Conservation (phyloP, 2,329 filamentous ascomycete species). For the Aureobasidium lini region DNA sequence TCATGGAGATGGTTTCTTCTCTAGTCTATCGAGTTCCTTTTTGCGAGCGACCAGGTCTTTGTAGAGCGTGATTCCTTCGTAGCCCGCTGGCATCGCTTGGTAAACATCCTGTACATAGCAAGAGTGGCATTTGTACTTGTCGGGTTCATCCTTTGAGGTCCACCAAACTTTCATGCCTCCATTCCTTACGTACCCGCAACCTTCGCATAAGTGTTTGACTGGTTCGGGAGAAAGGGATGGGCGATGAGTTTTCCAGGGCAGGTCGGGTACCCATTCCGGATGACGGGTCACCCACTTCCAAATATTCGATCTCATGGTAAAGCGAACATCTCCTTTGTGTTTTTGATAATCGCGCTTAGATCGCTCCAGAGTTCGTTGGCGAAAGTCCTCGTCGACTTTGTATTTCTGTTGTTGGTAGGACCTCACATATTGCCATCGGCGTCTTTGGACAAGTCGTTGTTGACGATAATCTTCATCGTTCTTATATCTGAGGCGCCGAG, state of each 20-base stretch:
- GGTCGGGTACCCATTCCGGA: not conserved
- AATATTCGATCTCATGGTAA: not conserved
- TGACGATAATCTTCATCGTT: too few species aligned
- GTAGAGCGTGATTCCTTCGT: not conserved
- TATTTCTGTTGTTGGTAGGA: too few species aligned
- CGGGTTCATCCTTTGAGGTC: not conserved
- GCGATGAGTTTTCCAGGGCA: not conserved
- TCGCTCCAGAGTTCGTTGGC: too few species aligned
- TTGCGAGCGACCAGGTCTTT: not conserved
- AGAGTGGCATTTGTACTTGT: not conserved
- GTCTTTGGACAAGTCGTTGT: too few species aligned
- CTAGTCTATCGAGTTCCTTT: not conserved
- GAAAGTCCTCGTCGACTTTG: too few species aligned
- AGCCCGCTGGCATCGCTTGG: not conserved
- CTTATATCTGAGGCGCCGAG: too few species aligned
- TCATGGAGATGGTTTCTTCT: not conserved
- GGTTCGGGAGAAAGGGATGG: not conserved
- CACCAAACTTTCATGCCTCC: not conserved
- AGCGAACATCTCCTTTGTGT: too few species aligned
- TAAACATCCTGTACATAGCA: not conserved
- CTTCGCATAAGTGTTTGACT: not conserved
- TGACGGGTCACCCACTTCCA: not conserved
- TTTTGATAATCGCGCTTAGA: too few species aligned
- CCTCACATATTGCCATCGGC: too few species aligned
- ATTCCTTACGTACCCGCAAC: not conserved